phyloP scores from a whole-genome alignment of 768 basidiomycete species.

The Saitozyma podzolica region DNA sequence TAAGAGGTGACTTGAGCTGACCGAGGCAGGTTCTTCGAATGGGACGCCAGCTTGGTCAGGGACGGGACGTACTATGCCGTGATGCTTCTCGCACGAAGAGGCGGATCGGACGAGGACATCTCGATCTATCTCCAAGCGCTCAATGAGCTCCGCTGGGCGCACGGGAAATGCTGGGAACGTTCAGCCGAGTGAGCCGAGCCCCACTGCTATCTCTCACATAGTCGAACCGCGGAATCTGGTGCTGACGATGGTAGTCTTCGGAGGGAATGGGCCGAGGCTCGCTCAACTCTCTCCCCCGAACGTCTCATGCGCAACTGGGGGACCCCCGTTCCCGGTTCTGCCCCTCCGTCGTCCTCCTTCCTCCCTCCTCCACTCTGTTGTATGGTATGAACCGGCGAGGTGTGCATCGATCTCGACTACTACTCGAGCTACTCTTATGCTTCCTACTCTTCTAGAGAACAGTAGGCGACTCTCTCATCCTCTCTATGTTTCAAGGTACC shows the following conservation, averaged over 20 bases:
- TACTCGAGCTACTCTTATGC: too few relatives aligned
- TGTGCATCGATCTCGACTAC: too few relatives aligned
- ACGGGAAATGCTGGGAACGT: slow-evolving; percentile 68
- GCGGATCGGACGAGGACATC: slow-evolving; percentile 61
- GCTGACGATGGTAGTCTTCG: too few relatives aligned
- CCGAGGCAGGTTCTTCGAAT: slow-evolving; percentile 64
- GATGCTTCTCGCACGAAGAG: slow-evolving; percentile 68
- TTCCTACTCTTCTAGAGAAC: too few relatives aligned
- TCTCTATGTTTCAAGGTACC: too few relatives aligned
- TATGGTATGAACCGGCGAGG: too few relatives aligned
- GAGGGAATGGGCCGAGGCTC: slow-evolving; percentile 12
- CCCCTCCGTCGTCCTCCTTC: too few relatives aligned
- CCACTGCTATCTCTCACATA: background rate
- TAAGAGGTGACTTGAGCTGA: slow-evolving; percentile 5
- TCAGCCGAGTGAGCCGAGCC: slow-evolving; percentile 39
- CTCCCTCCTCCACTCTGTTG: too few relatives aligned
- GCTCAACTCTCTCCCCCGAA: slow-evolving; percentile 2
- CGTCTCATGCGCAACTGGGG: background rate
- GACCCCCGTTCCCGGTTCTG: too few relatives aligned
- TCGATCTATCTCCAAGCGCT: slow-evolving; percentile 69
- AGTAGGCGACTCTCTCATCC: too few relatives aligned
- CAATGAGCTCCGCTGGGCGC: slow-evolving; percentile 72
- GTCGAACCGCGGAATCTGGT: too few relatives aligned
- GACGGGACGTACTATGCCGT: slow-evolving; percentile 91
- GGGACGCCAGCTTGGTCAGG: slow-evolving; percentile 77